Conservation (phyloP, 1,284 basidiomycete species). For the Ganoderma meredithae region DNA sequence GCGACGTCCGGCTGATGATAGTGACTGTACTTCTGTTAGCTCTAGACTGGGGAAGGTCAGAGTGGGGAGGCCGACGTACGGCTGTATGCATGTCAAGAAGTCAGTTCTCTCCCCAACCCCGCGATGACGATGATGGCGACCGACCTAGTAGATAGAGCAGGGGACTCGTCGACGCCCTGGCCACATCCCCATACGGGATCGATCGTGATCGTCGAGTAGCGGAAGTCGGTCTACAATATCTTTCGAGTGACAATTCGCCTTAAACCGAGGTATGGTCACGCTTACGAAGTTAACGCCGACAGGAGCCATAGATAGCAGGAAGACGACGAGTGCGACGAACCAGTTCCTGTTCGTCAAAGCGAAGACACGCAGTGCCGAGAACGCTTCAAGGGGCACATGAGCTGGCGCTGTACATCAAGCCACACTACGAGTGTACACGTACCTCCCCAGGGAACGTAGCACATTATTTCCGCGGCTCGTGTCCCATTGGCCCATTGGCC, state of each 20-base stretch:
- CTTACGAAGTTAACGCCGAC: constrained; percentile 16
- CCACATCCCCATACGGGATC: constrained; percentile 5
- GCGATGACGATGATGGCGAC: neutral
- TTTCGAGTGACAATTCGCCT: neutral
- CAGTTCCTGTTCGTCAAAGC: constrained; percentile 15
- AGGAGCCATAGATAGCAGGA: constrained; percentile 13
- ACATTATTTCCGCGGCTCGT: constrained; percentile 7
- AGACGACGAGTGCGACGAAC: constrained; percentile 1
- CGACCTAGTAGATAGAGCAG: neutral
- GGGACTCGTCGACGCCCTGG: constrained; percentile 3
- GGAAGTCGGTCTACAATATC: constrained; percentile 1
- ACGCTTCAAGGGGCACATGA: neutral
- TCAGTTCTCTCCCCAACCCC: neutral
- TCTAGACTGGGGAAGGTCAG: neutral
- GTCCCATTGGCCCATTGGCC: constrained; percentile 14
- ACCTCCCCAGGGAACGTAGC: constrained; percentile 18
- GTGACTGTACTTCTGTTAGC: neutral
- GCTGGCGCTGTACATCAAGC: no score
- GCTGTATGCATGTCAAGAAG: neutral
- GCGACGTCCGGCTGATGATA: neutral
- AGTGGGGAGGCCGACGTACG: neutral
- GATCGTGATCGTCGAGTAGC: neutral
- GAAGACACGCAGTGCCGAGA: constrained; percentile 20
- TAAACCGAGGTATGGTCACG: neutral
- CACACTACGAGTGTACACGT: neutral